Evolutionary conservation across 108 stramenopile species (phyloP), one percentile per base, ranked within the genome.

Genomic region (Fragilariopsis cylindrus): DNA sequence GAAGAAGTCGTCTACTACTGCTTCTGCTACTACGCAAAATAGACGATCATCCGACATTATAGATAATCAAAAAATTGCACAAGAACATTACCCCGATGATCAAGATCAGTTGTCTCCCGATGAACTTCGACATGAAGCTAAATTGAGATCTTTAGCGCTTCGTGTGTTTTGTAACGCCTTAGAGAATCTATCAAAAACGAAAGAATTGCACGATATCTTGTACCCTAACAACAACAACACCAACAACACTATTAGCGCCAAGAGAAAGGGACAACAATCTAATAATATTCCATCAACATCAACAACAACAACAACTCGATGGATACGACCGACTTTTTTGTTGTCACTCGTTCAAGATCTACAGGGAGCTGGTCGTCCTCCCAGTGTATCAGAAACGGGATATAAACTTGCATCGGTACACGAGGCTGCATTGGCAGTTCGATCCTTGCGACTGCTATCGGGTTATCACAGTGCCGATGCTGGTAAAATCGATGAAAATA

Each of bases 161-260:
- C 76, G 85, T 9, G 76, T 69, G 9, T 77, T 86, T 43, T 70
- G 76, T 56, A 86, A 86, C 62, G 79, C 85, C 3, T 43, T 86
- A 43, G 30, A 44, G 1, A 60, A 70, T 48, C 47, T 85, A 42
- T 52, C 78, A 0, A 43, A 71, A 40, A 18, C 74, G 8, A 55
- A 67, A 16, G 47, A 65, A 7, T 41, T 81, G 56, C 15, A 65
- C 12, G 9, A 13, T 18, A 73, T 75, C 30, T 63, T 76, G 68
- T n/a, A 40, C 6, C 42, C 53, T 15, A 52, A 39, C 13, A 70
- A 54, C 15, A 54, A 40, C 39, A 57, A 46, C 11, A 48, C 0
- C 12, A n/a, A 2, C 1, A 12, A 53, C 12, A 30, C 30, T 2
- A 30, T 30, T 2, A 15, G 15, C 15, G 12, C 52, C 15, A 53